phyloP scores from a whole-genome alignment of 768 basidiomycete species.

The Rickenella mellea region DNA sequence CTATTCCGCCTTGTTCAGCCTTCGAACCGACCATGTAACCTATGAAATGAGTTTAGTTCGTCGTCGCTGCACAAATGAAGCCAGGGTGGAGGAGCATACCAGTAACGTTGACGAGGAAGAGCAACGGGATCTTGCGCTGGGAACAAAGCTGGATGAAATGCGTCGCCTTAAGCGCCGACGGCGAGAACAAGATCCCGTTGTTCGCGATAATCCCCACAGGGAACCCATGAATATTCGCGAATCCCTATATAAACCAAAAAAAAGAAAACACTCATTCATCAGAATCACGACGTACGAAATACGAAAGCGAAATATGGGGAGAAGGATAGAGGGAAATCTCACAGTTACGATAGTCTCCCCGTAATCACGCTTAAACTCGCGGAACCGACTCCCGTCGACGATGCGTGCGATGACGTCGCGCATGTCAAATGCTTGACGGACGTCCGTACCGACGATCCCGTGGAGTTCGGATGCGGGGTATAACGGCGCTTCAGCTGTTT shows the following conservation, averaged over 20 bases:
- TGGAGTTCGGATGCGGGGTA: conserved; percentile 78
- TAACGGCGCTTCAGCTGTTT: conserved; percentile 57
- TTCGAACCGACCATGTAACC: conserved; percentile 96
- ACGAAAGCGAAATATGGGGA: background rate
- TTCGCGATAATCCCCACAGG: conserved; percentile 90
- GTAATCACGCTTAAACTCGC: conserved; percentile 96
- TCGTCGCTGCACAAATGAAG: background rate
- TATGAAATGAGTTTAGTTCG: conserved; percentile 15
- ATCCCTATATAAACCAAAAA: conserved; percentile 41
- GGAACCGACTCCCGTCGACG: conserved; percentile 84
- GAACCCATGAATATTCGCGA: conserved; percentile 81
- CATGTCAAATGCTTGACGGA: conserved; percentile 87
- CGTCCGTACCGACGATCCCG: conserved; percentile 86
- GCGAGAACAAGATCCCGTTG: conserved; percentile 91
- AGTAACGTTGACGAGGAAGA: conserved; percentile 95
- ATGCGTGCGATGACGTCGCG: conserved; percentile 86
- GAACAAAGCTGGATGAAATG: conserved; percentile 95
- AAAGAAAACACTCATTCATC: background rate
- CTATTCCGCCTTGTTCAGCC: conserved; percentile 89
- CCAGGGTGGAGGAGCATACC: conserved; percentile 27
- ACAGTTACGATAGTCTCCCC: conserved; percentile 86
- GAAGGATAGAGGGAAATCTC: conserved; percentile 11
- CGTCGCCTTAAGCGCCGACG: conserved; percentile 87
- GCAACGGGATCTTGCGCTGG: conserved; percentile 77
- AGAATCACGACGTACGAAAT: too few species aligned